Evolutionary conservation across 306 rosid genomes (phyloP).

Genomic region (Vicia sativa): DNA sequence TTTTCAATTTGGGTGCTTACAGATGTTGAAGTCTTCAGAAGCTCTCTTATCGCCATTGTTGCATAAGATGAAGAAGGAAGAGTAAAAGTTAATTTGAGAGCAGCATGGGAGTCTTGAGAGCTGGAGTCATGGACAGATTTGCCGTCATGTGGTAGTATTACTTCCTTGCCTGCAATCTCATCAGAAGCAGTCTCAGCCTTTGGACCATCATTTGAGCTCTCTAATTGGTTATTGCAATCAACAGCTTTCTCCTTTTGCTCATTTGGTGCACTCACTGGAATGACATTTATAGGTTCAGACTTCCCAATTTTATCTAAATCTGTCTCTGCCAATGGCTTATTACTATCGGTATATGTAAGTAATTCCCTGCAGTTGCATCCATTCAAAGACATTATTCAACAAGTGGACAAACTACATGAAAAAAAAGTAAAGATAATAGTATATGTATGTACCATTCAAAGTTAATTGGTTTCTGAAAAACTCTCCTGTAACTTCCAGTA

Average conservation of each 20-base stretch:
- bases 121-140: slow-evolving; percentile 39
- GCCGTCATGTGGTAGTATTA: slow-evolving; percentile 41
- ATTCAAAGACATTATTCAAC: slow-evolving; percentile 25
- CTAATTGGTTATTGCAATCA: slow-evolving; percentile 44
- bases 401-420: background rate
- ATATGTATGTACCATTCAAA: slow-evolving; percentile 67
- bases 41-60: slow-evolving; percentile 96
- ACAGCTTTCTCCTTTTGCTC: slow-evolving; percentile 43
- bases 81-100: slow-evolving; percentile 83
- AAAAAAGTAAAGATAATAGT: slow-evolving; percentile 1
- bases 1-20: slow-evolving; percentile 51
- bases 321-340: slow-evolving; percentile 71
- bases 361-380: slow-evolving; percentile 66
- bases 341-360: slow-evolving; percentile 66
- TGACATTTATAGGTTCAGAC: slow-evolving; percentile 39
- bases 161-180: slow-evolving; percentile 40
- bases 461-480: slow-evolving; percentile 77
- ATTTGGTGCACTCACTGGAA: slow-evolving; percentile 39
- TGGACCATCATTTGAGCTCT: slow-evolving; percentile 41
- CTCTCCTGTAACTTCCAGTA: slow-evolving; percentile 91
- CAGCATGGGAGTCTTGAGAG: slow-evolving; percentile 65
- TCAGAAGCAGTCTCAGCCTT: slow-evolving; percentile 40
- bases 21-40: slow-evolving; percentile 93
- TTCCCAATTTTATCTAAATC: slow-evolving; percentile 72
- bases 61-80: slow-evolving; percentile 96